These are phyloP conservation scores for Dactylellina parvicollis DNA, from an alignment of 2,329 filamentous ascomycete genomes.

Conservation along the genomic window DNA sequence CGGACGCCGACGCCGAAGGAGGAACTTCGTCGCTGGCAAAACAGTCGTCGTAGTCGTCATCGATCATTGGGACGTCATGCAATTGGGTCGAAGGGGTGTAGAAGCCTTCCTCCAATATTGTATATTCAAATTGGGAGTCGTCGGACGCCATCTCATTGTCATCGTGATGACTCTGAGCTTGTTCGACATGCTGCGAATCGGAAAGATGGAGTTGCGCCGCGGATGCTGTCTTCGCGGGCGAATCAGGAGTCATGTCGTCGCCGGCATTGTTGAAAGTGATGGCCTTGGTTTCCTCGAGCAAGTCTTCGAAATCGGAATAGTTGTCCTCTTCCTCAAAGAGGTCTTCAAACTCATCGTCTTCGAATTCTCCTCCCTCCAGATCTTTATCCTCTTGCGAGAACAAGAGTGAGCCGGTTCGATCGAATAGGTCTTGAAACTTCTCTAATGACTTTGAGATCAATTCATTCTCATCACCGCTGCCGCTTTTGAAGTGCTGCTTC, in stretches of 20 bases:
- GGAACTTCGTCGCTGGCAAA: slow-evolving; percentile 6
- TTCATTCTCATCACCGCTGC: slow-evolving; percentile 20
- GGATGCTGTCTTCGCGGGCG: not conserved
- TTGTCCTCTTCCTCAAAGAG: slow-evolving; percentile 39
- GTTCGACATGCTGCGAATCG: not conserved
- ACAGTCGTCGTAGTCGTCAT: slow-evolving; percentile 18
- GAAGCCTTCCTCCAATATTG: slow-evolving; percentile 24
- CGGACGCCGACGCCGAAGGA: not conserved
- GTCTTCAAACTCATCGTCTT: slow-evolving; percentile 46
- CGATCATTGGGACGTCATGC: not conserved
- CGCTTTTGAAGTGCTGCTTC: slow-evolving; percentile 19
- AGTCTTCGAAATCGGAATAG: slow-evolving; percentile 52
- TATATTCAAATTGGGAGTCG: slow-evolving; percentile 7
- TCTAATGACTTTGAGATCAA: slow-evolving; percentile 37
- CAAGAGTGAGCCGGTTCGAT: slow-evolving; percentile 19
- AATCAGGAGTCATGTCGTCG: slow-evolving; percentile 26
- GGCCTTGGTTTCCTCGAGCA: slow-evolving; percentile 19
- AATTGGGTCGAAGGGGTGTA: not conserved
- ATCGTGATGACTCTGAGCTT: not conserved
- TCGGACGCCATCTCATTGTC: slow-evolving; percentile 36
- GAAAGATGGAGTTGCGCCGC: not conserved
- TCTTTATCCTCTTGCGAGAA: slow-evolving; percentile 8
- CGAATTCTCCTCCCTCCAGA: not conserved
- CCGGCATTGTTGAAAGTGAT: not conserved
- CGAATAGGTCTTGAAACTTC: slow-evolving; percentile 49